Evolutionary conservation across 371 early-diverging fungal species (phyloP).

Genomic region (Blastocladiella emersonii): DNA sequence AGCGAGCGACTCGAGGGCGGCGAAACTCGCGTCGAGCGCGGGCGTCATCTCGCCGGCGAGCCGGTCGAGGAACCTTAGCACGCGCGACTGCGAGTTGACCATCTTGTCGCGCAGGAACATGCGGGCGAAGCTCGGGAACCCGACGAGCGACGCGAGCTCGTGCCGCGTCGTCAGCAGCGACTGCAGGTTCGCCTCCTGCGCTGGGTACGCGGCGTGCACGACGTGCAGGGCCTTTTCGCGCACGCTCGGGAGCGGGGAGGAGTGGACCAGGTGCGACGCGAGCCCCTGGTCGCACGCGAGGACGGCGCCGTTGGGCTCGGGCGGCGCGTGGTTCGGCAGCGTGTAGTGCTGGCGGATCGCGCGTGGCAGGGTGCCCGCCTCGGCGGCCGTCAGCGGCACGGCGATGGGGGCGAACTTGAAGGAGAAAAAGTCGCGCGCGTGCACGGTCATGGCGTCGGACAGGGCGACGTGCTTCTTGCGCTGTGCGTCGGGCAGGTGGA

Average conservation of each 20-base stretch:
- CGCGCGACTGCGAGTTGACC: slow-evolving; percentile 40
- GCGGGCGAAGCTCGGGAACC: slow-evolving; percentile 62
- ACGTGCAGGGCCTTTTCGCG: background rate
- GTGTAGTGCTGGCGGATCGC: no score
- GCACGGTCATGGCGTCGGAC: slow-evolving; percentile 61
- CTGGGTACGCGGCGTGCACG: slow-evolving; percentile 2
- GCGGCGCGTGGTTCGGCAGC: background rate
- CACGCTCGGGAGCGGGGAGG: background rate
- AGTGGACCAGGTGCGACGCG: background rate
- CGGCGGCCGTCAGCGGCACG: background rate
- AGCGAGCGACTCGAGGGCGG: background rate
- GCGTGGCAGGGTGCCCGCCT: background rate
- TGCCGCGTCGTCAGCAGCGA: slow-evolving; percentile 53
- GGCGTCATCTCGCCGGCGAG: background rate
- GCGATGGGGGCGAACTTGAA: background rate
- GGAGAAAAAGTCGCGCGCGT: slow-evolving; percentile 36
- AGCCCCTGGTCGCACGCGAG: background rate
- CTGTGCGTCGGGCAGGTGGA: slow-evolving; percentile 55
- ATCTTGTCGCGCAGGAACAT: slow-evolving; percentile 81
- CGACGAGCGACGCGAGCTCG: slow-evolving; percentile 61
- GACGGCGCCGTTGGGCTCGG: background rate
- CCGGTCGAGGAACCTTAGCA: slow-evolving; percentile 2
- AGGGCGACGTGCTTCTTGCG: slow-evolving; percentile 62
- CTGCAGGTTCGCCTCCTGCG: slow-evolving; percentile 53
- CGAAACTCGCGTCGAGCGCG: background rate